phyloP scores from a whole-genome alignment of 768 basidiomycete genomes.

The Sarcodon aspratus region DNA sequence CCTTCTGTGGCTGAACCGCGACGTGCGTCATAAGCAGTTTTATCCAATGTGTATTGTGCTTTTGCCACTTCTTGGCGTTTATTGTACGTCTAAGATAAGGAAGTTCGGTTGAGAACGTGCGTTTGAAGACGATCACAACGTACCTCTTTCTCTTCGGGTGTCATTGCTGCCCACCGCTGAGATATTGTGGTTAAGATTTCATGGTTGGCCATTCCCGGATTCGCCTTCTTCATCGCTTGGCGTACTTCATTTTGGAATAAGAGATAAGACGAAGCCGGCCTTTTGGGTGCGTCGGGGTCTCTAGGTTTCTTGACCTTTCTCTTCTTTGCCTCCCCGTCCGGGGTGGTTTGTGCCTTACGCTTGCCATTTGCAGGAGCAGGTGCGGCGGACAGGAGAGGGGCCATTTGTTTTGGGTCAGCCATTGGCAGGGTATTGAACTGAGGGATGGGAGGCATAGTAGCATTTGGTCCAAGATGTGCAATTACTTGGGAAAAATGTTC shows the following conservation, averaged over 20 bases:
- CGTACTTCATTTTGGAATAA: conserved; percentile 90
- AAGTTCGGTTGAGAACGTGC: neutral
- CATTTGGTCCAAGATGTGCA: conserved; percentile 14
- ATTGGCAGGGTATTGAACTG: conserved; percentile 5
- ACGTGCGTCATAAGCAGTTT: conserved; percentile 54
- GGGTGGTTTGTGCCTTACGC: conserved; percentile 28
- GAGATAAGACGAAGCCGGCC: conserved; percentile 87
- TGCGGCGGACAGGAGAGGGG: conserved; percentile 6
- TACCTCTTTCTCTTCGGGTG: conserved; percentile 64
- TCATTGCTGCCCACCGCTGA: conserved; percentile 62
- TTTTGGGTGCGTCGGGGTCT: conserved; percentile 92
- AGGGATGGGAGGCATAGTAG: conserved; percentile 4
- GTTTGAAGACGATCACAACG: conserved; percentile 16
- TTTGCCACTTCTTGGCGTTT: conserved; percentile 46
- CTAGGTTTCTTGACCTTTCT: conserved; percentile 58
- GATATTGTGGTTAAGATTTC: conserved; percentile 68
- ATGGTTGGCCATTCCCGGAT: conserved; percentile 55
- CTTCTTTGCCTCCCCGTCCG: conserved; percentile 21
- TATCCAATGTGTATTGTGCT: conserved; percentile 48
- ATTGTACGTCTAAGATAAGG: conserved; percentile 35
- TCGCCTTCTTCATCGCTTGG: conserved; percentile 50
- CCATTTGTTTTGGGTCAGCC: conserved; percentile 1
- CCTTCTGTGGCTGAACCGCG: conserved; percentile 35
- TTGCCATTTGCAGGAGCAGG: conserved; percentile 30
- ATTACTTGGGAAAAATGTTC: conserved; percentile 48